Base-by-base conservation (phyloP, 805 yeast genomes). In the Phaffomyces opuntiae region DNA sequence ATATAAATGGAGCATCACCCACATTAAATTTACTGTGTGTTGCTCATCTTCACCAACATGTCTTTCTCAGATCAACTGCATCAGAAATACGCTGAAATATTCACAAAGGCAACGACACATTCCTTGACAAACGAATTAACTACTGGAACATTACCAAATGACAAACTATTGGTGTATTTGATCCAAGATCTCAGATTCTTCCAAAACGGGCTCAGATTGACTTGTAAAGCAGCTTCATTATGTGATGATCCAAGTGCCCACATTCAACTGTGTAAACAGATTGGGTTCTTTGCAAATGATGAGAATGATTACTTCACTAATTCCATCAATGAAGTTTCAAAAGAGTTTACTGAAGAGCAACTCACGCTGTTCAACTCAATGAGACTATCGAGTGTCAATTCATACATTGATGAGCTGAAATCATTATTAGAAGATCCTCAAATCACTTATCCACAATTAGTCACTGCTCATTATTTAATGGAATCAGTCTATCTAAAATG, bases 401-500 rank as follows among this genome's bases (percentile, higher is more conserved):
- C 49, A 17, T 76, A 76, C 47, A 51, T 72, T 13, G 57, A 61
- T 2, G 65, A 57, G 31, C 50, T 76, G 48, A 54, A 57, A 5
- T 51, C 63, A 12, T 55, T 72, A 46, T 57, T 58, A 9, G 50
- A 56, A 5, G 54, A 62, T 17, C 43, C 51, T 7, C 56, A 65
- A 0, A 50, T 53, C 25, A 52, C 57, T 3, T 76, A 75, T 48
- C 62, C 66, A 4, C 70, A 73, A 50, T 43, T 73, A 24, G 62
- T 75, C 36, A 73, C 78, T 2, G 65, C 65, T 33, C 46, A 67
- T 37, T 76, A 69, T 59, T 64, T 68, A 19, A 72, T 75, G 71
- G 82, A 77, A 50, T 65, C 66, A 37, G 74, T 74, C 1, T 77
- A 77, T 52, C 62, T 73, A 38, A 70, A 69, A 24, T 77, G 81